Conservation (phyloP, 192 early-diverging fungal species). For the Backusella liffmaniae region DNA sequence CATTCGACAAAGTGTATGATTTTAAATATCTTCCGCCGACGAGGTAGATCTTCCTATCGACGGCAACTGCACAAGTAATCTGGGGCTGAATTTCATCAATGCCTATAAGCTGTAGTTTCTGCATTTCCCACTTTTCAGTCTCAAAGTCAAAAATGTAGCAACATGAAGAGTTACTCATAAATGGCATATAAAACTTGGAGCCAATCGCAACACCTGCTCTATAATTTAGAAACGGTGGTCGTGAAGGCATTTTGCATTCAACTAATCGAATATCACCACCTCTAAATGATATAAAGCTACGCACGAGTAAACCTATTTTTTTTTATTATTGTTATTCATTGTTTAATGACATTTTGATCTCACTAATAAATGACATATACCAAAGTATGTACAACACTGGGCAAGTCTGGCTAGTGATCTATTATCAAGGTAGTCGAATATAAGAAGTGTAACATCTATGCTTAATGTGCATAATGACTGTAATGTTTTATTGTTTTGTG, state of each 20-base stretch:
- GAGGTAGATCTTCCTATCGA: constrained; percentile 22
- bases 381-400: constrained; percentile 9
- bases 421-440: constrained; percentile 13
- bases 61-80: constrained; percentile 18
- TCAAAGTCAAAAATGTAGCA: constrained; percentile 29
- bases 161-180: constrained; percentile 17
- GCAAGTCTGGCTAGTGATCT: constrained; percentile 10
- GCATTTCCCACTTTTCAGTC: constrained; percentile 19
- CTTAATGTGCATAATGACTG: background rate
- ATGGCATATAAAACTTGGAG: constrained; percentile 27
- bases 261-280: background rate
- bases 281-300: constrained; percentile 14
- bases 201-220: constrained; percentile 22
- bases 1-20: constrained; percentile 26
- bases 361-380: constrained; percentile 4
- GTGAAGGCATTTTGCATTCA: background rate
- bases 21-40: constrained; percentile 29
- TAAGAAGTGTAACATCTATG: constrained; percentile 6
- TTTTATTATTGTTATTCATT: background rate
- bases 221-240: constrained; percentile 11
- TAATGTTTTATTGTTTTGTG: background rate
- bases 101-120: constrained; percentile 11
- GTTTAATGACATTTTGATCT: background rate
- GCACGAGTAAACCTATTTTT: constrained; percentile 4
- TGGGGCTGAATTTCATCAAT: constrained; percentile 15